Evolutionary conservation across 179 eudicot genomes (phyloP).

Genomic region (Silene coronaria): DNA sequence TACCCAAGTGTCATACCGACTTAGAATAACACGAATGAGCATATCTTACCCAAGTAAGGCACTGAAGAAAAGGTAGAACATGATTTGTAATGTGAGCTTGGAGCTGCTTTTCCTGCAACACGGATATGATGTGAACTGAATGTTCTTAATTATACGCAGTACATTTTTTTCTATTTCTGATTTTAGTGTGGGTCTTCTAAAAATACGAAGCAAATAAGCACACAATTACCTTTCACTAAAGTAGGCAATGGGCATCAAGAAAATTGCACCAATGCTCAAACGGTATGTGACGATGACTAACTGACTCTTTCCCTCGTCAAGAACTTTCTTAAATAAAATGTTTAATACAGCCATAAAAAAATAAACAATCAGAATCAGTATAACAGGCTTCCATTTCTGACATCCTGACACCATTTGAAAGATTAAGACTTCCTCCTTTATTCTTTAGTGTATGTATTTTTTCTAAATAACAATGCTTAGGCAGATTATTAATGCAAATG

Average conservation of each 20-base stretch:
- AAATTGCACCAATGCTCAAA: constrained; percentile 39
- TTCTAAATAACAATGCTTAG: constrained; percentile 2
- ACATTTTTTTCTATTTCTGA: not conserved
- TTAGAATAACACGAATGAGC: not conserved
- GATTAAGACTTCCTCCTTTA: not conserved
- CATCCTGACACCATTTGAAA: constrained; percentile 27
- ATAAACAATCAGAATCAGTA: constrained; percentile 43
- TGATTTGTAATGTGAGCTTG: constrained; percentile 43
- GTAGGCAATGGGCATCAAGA: constrained; percentile 60
- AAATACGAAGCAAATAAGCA: constrained; percentile 8
- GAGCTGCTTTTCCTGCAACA: constrained; percentile 54
- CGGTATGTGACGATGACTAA: constrained; percentile 54
- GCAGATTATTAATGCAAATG: constrained; percentile 1
- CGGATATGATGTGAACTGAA: not conserved
- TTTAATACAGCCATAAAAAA: constrained; percentile 49
- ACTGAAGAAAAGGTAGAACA: constrained; percentile 54
- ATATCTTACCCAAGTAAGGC: constrained; percentile 65
- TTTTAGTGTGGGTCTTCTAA: not conserved
- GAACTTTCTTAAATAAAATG: constrained; percentile 54
- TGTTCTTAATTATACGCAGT: not conserved
- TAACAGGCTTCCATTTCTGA: constrained; percentile 47
- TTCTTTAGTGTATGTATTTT: not conserved
- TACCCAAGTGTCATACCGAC: not conserved
- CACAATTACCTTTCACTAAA: constrained; percentile 55
- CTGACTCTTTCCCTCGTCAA: constrained; percentile 42